Base-by-base conservation (phyloP, 139 green algal genomes). In the Ostreobium quekettii region DNA sequence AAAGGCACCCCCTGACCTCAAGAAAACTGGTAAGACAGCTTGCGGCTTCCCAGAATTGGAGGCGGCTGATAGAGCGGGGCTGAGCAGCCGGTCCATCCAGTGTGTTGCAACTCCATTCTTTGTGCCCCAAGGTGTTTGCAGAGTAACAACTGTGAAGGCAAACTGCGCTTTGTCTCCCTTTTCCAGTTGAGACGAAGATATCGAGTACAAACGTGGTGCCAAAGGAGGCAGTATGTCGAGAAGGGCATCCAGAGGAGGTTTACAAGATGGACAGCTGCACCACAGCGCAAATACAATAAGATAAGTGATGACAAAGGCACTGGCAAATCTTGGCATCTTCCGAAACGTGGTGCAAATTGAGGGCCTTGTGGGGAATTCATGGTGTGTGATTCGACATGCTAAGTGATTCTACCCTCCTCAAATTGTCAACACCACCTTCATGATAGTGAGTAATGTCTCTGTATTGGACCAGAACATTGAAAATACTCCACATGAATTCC, bases 161-260 rank as follows among this genome's bases (percentile, higher is more conserved):
- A 96, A 80, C 42, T 64, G 65, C 4, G 28, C 15, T 4, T 71
- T 62, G 28, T 71, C 38, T 31, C 26, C 19, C 22, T 29, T 29
- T 8, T 5, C 31, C 49, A 73, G 5, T 22, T 63, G 61, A 37
- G 28, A 7, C 58, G 32, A 42, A 7, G 82, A 86, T 57, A 98
- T 70, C 4, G 90, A 97, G 80, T 98, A 98, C 73, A 95, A 78
- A 68, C 91, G 76, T 0, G 91, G 85, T 8, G 72, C 56, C 29
- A 97, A 80, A 5, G 88, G 80, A 1, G 86, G 85, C 60, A 96
- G 79, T 1, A 75, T 76, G 66, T 95, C 86, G 35, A 97, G 79
- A 47, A 98, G 83, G 11, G 76, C 81, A 6, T 76, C 86, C 37
- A 96, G 69, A 0, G 84, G 75, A 2, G 88, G 90, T 24, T 72